Evolutionary conservation across 2,329 filamentous ascomycete genomes (phyloP).

Genomic region (Curvularia verruculosa): DNA sequence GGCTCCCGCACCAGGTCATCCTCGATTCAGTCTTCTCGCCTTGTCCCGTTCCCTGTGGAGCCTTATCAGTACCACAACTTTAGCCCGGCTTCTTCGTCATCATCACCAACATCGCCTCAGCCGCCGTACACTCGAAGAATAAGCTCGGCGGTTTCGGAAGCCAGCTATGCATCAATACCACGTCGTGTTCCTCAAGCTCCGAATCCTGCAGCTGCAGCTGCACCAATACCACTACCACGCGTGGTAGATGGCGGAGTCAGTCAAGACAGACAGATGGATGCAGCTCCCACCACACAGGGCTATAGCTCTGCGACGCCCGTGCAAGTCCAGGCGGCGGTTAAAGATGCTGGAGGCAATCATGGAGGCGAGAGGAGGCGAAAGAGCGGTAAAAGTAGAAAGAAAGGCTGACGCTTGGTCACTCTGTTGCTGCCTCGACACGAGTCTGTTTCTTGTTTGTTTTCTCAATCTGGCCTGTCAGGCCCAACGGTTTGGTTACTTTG

Average conservation of each 20-base stretch:
- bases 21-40: constrained; percentile 30
- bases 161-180: constrained; percentile 38
- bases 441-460: constrained; percentile 1
- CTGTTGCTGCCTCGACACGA: not conserved
- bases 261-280: constrained; percentile 33
- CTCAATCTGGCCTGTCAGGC: constrained; percentile 2
- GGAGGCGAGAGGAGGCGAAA: constrained; percentile 37
- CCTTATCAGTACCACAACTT: constrained; percentile 44
- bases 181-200: constrained; percentile 47
- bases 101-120: constrained; percentile 33
- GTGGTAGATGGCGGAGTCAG: constrained; percentile 17
- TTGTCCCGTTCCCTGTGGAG: constrained; percentile 41
- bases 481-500: constrained; percentile 2
- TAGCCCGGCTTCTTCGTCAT: constrained; percentile 32
- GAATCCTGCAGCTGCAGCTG: constrained; percentile 21
- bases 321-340: constrained; percentile 20
- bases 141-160: constrained; percentile 30
- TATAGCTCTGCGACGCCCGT: constrained; percentile 16
- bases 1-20: constrained; percentile 27
- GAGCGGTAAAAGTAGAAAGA: constrained; percentile 33
- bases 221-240: constrained; percentile 18
- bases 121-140: constrained; percentile 39
- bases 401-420: constrained; percentile 6
- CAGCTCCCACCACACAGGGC: constrained; percentile 19
- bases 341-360: constrained; percentile 26